These are phyloP conservation scores for Phialophora expanda DNA, from an alignment of 2,329 filamentous ascomycete species.

Conservation along the genomic window DNA sequence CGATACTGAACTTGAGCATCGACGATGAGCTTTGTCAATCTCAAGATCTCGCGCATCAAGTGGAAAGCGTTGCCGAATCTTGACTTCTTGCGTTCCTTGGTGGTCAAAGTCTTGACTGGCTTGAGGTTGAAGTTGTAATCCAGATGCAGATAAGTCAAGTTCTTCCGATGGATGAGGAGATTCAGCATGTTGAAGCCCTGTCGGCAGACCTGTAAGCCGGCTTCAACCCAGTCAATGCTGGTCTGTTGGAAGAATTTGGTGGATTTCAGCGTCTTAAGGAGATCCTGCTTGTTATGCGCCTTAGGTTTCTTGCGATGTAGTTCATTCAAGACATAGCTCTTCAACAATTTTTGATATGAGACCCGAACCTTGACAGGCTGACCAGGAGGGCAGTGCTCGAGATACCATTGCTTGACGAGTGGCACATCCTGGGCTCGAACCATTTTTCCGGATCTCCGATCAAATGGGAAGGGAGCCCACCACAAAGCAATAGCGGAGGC, in stretches of 20 bases:
- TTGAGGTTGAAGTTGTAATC: constrained; percentile 99
- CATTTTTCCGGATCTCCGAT: constrained; percentile 92
- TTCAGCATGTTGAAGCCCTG: constrained; percentile 99
- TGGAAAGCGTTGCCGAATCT: constrained; percentile 99
- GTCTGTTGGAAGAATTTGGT: constrained; percentile 99
- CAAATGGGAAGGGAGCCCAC: constrained; percentile 98
- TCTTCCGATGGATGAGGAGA: constrained; percentile 95
- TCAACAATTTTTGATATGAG: constrained; percentile 96
- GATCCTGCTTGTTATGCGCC: constrained; percentile 90
- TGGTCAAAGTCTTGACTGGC: constrained; percentile 97
- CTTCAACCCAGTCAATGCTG: constrained; percentile 98
- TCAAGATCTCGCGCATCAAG: constrained; percentile 95
- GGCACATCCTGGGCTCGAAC: constrained; percentile 96
- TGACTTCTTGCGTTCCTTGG: constrained; percentile 99
- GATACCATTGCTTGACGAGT: constrained; percentile 96
- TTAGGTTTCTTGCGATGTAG: constrained; percentile 95
- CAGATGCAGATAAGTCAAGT: constrained; percentile 95
- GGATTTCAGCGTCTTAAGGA: constrained; percentile 86
- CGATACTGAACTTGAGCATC: constrained; percentile 98
- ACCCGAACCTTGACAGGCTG: constrained; percentile 97
- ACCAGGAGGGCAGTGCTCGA: constrained; percentile 88
- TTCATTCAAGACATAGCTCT: constrained; percentile 95
- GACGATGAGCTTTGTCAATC: constrained; percentile 95
- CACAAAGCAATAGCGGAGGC: constrained; percentile 89
- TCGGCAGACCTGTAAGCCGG: constrained; percentile 94